Conservation (phyloP, 768 basidiomycete species). For the Dendrothele bispora region DNA sequence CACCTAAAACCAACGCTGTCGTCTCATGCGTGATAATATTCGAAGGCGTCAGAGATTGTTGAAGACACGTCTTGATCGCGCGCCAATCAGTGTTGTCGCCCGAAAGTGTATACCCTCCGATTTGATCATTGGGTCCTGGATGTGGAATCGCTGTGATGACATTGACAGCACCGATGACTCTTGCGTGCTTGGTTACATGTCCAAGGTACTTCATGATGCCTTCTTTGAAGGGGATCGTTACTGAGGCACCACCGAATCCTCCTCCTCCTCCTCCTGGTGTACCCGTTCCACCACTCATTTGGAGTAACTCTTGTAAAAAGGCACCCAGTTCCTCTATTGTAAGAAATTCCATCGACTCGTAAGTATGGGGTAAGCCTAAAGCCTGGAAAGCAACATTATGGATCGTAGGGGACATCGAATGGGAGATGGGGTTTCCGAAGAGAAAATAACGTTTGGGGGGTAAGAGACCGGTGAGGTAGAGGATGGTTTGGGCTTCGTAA, state of each 20-base stretch:
- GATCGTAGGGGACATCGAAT: conserved; percentile 73
- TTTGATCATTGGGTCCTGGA: too few species aligned
- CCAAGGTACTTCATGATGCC: conserved; percentile 71
- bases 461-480: conserved; percentile 62
- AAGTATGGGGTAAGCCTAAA: conserved; percentile 68
- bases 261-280: too few species aligned
- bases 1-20: conserved; percentile 70
- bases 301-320: too few species aligned
- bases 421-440: conserved; percentile 68
- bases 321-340: conserved; percentile 46
- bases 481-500: conserved; percentile 61
- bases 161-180: conserved; percentile 77
- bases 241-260: conserved; percentile 80
- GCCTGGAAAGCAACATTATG: conserved; percentile 71
- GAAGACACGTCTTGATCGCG: conserved; percentile 59
- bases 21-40: conserved; percentile 25
- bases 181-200: conserved; percentile 59
- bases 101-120: conserved; percentile 38
- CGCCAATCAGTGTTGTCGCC: conserved; percentile 86
- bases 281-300: too few species aligned
- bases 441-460: conserved; percentile 63
- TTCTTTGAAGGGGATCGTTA: conserved; percentile 80
- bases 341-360: conserved; percentile 57
- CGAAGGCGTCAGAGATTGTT: conserved; percentile 31
- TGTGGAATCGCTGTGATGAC: conserved; percentile 55